Evolutionary conservation across 176 grass and related monocot genomes (phyloP), one percentile per base, ranked within the genome.

Genomic region (Tuctoria greenei): DNA sequence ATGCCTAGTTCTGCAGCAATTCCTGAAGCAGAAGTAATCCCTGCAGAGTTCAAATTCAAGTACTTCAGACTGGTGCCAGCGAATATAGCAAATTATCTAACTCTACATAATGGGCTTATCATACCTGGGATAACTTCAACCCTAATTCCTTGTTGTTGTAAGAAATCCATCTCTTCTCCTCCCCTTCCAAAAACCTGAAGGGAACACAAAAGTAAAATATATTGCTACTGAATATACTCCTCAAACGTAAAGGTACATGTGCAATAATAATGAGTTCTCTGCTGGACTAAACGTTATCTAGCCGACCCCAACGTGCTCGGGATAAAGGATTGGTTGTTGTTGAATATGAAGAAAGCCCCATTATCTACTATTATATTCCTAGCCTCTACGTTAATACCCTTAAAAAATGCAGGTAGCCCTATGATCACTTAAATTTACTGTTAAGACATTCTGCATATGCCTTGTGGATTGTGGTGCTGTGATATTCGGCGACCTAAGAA

Each of bases 131-230:
- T 92, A 80, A 99, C 89, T 73, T 99, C 92, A 39, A 99, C 91
- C 64, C 70, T 89, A 81, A 99, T 95, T 86, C 95, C 95, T 72
- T 92, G 79, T 72, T 95, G 86, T 38, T 99, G 91, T 73, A 99
- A 66, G 78, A 99, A 99, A 78, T 99, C 95, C 95, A 95, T 99
- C 82, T 95, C 95, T 84, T 95, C 95, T 79, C 91, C 95, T 72
- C 95, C 95, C 74, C 95, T 94, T 79, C 91, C 91, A 92, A 95
- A 99, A 40, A 99, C 89, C 95, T 95, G 76, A 62, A 79, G 28
- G 58, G 31, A 71, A 27, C 18, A 71, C 12, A 34, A 15, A 65
- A 35, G 18, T 44, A 58, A 42, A 3, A 28, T 44, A 39, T 62
- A 72, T 7, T 40, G 35, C 1, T 20, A 21, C 56, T 47, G 28